Evolutionary conservation across 2,329 filamentous ascomycete species (phyloP).

Genomic region (Diplodia seriata): DNA sequence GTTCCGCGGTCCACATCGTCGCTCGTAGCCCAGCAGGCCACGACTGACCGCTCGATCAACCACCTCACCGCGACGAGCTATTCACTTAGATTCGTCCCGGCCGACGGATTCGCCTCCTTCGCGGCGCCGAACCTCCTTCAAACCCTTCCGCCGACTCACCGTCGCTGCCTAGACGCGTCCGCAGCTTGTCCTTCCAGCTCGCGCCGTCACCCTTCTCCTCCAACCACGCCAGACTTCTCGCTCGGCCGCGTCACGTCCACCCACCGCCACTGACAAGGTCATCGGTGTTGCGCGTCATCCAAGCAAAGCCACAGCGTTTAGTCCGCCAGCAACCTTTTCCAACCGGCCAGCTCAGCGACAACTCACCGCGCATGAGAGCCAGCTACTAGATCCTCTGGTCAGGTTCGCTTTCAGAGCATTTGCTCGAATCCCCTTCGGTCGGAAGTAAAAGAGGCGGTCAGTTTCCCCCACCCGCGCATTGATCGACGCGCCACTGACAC

Average conservation of each 20-base stretch:
- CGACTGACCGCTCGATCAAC: slow-evolving; percentile 17
- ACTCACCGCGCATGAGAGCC: slow-evolving; percentile 46
- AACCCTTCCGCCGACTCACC: slow-evolving; percentile 3
- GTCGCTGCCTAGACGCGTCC: slow-evolving; percentile 20
- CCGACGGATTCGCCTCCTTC: slow-evolving; percentile 12
- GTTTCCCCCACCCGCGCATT: slow-evolving; percentile 33
- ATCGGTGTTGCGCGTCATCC: not conserved
- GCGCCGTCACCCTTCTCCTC: not conserved
- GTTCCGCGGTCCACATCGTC: slow-evolving; percentile 21
- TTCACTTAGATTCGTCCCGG: slow-evolving; percentile 34
- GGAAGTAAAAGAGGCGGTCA: slow-evolving; percentile 50
- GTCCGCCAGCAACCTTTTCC: not conserved
- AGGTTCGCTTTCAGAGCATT: slow-evolving; percentile 45
- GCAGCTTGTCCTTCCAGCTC: not conserved
- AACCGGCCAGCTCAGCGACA: slow-evolving; percentile 7
- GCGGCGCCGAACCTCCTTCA: slow-evolving; percentile 11
- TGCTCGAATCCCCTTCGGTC: slow-evolving; percentile 44
- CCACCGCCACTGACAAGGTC: not conserved
- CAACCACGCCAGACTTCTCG: slow-evolving; percentile 11
- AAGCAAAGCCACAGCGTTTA: not conserved
- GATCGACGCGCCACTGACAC: slow-evolving; percentile 16
- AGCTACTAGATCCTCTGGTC: slow-evolving; percentile 43
- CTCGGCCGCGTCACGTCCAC: not conserved
- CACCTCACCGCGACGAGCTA: slow-evolving; percentile 32
- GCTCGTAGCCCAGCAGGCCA: slow-evolving; percentile 12